These are phyloP conservation scores for Xylaria curta DNA, from an alignment of 495 filamentous ascomycete species.

Conservation along the genomic window DNA sequence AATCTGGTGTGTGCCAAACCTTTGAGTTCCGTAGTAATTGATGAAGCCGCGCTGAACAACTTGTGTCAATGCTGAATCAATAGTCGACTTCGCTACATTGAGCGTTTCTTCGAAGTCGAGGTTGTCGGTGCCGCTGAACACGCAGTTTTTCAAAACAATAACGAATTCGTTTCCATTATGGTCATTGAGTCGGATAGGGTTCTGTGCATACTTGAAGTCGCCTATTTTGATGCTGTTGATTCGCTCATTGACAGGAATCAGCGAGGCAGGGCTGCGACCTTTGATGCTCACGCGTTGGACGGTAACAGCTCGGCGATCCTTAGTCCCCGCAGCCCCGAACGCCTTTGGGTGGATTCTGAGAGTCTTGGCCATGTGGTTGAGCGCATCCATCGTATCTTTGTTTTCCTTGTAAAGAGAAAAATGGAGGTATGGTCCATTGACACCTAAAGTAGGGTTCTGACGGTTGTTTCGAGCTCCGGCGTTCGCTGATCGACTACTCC, in stretches of 20 bases:
- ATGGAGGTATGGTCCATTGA: conserved; percentile 81
- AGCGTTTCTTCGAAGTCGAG: conserved; percentile 46
- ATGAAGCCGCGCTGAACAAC: conserved; percentile 78
- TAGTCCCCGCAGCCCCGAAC: conserved; percentile 91
- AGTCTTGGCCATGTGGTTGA: conserved; percentile 71
- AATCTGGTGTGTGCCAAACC: conserved; percentile 84
- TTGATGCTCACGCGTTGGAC: conserved; percentile 80
- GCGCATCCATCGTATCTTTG: conserved; percentile 94
- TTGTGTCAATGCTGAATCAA: conserved; percentile 55
- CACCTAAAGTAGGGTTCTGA: conserved; percentile 28
- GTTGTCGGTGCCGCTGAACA: conserved; percentile 55
- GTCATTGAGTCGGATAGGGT: conserved; percentile 80
- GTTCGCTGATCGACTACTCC: conserved; percentile 47
- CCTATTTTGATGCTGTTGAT: conserved; percentile 67
- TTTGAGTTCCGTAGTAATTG: conserved; percentile 95
- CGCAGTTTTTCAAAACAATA: conserved; percentile 85
- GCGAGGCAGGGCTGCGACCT: conserved; percentile 65
- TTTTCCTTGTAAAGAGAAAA: conserved; percentile 98
- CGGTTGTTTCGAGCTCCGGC: conserved; percentile 38
- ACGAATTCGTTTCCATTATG: conserved; percentile 88
- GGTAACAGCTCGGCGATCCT: conserved; percentile 89
- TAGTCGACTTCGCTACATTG: conserved; percentile 41
- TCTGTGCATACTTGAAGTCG: conserved; percentile 74
- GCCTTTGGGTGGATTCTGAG: conserved; percentile 69
- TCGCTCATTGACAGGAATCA: conserved; percentile 71